Evolutionary conservation across 768 basidiomycete genomes (phyloP), one percentile per base, ranked within the genome.

Genomic region (Suillus ampliporus): DNA sequence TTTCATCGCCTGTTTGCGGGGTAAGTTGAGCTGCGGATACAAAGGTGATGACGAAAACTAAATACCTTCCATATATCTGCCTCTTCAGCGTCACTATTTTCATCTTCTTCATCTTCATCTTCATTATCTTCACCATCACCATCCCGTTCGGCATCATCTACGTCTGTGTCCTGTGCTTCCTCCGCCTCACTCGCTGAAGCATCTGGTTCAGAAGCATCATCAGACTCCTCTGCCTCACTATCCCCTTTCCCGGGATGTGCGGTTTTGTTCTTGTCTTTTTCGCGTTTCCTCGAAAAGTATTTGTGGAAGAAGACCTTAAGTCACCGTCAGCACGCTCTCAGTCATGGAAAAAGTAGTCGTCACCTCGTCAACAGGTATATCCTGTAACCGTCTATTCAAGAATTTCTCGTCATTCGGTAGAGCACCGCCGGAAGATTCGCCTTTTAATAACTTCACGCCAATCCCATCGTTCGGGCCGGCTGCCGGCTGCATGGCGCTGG

Each of bases 401-500:
- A 95, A 97, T 56, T 73, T 79, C 50, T 86, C 86, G 43, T 90
- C 88, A 69, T 98, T 96, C 56, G 96, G 86, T 64, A 83, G 71
- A 28, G 77, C 79, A 57, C 72, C 70, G 4, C 78, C 75, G 53
- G 76, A 78, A 35, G 83, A 78, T 61, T 89, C 86, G 4, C 88
- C 88, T 69, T 84, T 87, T 50, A 87, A 72, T 46, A 94, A 82
- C 77, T 90, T 93, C 44, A 94, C 87, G 3, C 91, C 87, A 2
- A 78, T 78, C 14, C 83, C 80, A 61, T 89, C 89, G n/a, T 84
- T 67, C 1, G 80, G 82, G 53, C 83, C 84, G 7, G 91, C 90
- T 1, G 89, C 87, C n/a, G 95, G 95, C 77, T 99, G 97, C 97
- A 99, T 99, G 60, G 92, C 91, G 64, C 90, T 93, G 0, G 86